Evolutionary conservation across 1,284 basidiomycete species (phyloP).

Genomic region (Cryptococcus sp.): DNA sequence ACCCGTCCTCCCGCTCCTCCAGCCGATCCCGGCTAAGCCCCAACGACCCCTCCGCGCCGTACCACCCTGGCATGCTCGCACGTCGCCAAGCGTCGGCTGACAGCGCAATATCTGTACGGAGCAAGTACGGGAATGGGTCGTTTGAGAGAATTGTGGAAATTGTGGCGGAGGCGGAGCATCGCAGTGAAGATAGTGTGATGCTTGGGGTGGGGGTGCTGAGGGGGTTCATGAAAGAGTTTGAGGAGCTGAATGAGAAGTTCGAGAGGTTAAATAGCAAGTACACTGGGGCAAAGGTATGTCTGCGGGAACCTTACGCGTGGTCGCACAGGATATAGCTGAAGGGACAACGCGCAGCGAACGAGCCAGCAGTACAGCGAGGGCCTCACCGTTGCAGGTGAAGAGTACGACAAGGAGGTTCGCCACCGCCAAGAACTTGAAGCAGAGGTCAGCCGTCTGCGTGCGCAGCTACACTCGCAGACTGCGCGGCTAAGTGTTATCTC

Average conservation of each 20-base stretch:
- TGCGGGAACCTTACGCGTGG: neutral
- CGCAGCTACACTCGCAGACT: conserved; percentile 84
- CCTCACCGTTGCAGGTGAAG: conserved; percentile 82
- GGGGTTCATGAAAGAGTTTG: conserved; percentile 65
- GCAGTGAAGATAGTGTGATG: conserved; percentile 62
- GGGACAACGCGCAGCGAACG: conserved; percentile 54
- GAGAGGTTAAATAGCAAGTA: conserved; percentile 69
- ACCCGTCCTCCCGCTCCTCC: conserved; percentile 5
- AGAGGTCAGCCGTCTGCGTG: conserved; percentile 78
- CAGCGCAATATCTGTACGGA: conserved; percentile 31
- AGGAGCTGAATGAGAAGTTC: conserved; percentile 64
- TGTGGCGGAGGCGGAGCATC: conserved; percentile 62
- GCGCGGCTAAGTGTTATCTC: conserved; percentile 77
- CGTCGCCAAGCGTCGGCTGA: conserved; percentile 44
- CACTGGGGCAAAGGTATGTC: conserved; percentile 76
- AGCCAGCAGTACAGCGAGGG: conserved; percentile 91
- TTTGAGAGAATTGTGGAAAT: conserved; percentile 44
- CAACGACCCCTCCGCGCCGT: too few species aligned
- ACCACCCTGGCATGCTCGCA: conserved; percentile 21
- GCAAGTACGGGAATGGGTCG: conserved; percentile 31
- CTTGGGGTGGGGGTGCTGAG: conserved; percentile 73
- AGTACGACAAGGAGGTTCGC: conserved; percentile 86
- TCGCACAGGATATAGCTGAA: conserved; percentile 36
- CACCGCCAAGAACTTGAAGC: conserved; percentile 84
- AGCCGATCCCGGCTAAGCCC: neutral